A percentile compares a stretch with the other conserved stretches of the same genome.
These are phyloP conservation scores for Botrytis cinerea DNA, from an alignment of 2,329 filamentous ascomycete genomes.

Conservation along the genomic window DNA sequence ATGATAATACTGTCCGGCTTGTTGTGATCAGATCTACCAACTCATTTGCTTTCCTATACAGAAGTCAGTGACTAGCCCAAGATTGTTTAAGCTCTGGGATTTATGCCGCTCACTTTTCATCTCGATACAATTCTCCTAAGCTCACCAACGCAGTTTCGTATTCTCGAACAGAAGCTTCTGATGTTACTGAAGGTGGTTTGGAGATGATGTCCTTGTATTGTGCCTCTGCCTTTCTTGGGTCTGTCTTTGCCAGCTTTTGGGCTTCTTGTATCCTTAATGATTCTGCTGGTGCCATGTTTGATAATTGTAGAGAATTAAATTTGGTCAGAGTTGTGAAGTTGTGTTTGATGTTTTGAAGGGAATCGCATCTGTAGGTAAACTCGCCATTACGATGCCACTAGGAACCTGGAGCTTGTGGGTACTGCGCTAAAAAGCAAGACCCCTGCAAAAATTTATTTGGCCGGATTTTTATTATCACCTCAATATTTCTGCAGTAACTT, in stretches of 20 bases:
- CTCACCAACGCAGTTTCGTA: slow-evolving; percentile 89
- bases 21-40: slow-evolving; percentile 87
- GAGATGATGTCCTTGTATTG: slow-evolving; percentile 90
- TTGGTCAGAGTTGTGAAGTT: slow-evolving; percentile 22
- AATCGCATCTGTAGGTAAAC: slow-evolving; percentile 29
- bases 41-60: slow-evolving; percentile 71
- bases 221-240: slow-evolving; percentile 80
- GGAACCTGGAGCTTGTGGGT: slow-evolving; percentile 32
- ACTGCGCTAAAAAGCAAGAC: slow-evolving; percentile 28
- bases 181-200: slow-evolving; percentile 77
- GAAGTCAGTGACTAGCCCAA: slow-evolving; percentile 37
- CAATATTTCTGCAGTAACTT: slow-evolving; percentile 11
- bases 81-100: slow-evolving; percentile 1
- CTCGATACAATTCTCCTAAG: slow-evolving; percentile 88
- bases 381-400: slow-evolving; percentile 25
- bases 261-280: slow-evolving; percentile 79
- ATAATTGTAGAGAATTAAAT: slow-evolving; percentile 29
- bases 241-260: slow-evolving; percentile 76
- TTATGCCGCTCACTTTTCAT: slow-evolving; percentile 66
- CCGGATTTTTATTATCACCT: slow-evolving; percentile 17
- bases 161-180: slow-evolving; percentile 82
- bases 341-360: slow-evolving; percentile 29
- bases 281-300: slow-evolving; percentile 58
- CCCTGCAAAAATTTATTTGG: slow-evolving; percentile 33
- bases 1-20: slow-evolving; percentile 87